Evolutionary conservation across 2,329 filamentous ascomycete species (phyloP).

Genomic region (Acarospora socialis): DNA sequence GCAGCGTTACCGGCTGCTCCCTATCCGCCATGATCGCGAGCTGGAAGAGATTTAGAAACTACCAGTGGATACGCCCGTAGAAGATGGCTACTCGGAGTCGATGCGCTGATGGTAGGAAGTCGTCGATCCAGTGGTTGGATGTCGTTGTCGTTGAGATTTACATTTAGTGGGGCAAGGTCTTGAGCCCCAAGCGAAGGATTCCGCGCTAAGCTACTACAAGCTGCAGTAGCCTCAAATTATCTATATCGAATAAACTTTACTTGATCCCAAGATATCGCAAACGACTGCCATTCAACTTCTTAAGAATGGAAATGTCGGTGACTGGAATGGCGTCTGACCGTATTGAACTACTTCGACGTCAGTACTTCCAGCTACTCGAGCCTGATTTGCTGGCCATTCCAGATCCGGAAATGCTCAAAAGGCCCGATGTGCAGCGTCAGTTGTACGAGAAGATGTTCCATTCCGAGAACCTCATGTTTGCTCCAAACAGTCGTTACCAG

Average conservation of each 20-base stretch:
- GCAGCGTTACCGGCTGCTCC: slow-evolving; percentile 62
- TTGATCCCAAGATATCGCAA: no score
- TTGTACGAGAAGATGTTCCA: slow-evolving; percentile 56
- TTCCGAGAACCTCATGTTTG: slow-evolving; percentile 36
- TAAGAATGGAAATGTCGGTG: no score
- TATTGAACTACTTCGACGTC: slow-evolving; percentile 38
- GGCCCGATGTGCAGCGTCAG: slow-evolving; percentile 47
- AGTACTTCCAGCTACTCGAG: slow-evolving; percentile 67
- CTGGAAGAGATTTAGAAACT: slow-evolving; percentile 19
- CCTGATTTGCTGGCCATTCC: slow-evolving; percentile 49
- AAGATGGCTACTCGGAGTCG: slow-evolving; percentile 13
- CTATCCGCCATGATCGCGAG: slow-evolving; percentile 74
- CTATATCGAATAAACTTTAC: neutral
- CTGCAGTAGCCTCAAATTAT: neutral
- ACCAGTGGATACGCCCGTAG: slow-evolving; percentile 17
- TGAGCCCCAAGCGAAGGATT: slow-evolving; percentile 3
- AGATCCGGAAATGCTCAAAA: slow-evolving; percentile 40
- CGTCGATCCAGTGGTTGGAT: no score
- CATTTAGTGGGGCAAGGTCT: slow-evolving; percentile 26
- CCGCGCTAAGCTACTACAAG: neutral
- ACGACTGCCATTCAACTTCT: no score
- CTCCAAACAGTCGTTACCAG: slow-evolving; percentile 56
- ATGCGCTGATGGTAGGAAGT: slow-evolving; percentile 18
- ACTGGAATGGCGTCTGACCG: slow-evolving; percentile 12
- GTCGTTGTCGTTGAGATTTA: slow-evolving; percentile 23